Evolutionary conservation across 2,329 filamentous ascomycete species (phyloP).

Genomic region (Lojkania enalia): DNA sequence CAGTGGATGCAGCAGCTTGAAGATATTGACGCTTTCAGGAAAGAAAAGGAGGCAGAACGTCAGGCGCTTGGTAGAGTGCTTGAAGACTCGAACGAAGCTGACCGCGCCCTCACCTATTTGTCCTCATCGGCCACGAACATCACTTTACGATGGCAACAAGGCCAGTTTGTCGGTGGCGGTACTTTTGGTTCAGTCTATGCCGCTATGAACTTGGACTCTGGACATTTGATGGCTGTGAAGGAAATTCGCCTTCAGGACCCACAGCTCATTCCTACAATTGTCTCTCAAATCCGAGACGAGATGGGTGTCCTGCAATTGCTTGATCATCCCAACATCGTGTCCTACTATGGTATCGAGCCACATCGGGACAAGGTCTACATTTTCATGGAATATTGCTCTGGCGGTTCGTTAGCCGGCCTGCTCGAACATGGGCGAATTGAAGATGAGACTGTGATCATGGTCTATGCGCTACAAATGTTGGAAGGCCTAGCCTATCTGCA

Average conservation of each 20-base stretch:
- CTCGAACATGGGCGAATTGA: slow-evolving; percentile 96
- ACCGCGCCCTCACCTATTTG: slow-evolving; percentile 89
- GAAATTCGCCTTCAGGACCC: slow-evolving; percentile 97
- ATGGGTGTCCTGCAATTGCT: slow-evolving; percentile 95
- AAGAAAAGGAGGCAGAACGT: slow-evolving; percentile 79
- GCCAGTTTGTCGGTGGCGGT: slow-evolving; percentile 95
- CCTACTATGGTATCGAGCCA: slow-evolving; percentile 96
- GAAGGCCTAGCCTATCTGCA: slow-evolving; percentile 94
- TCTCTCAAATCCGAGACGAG: slow-evolving; percentile 91
- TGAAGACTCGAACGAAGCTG: slow-evolving; percentile 93
- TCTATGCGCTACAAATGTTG: slow-evolving; percentile 90
- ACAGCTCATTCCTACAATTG: slow-evolving; percentile 91
- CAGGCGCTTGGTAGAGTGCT: slow-evolving; percentile 88
- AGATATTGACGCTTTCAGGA: slow-evolving; percentile 76
- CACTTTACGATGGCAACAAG: slow-evolving; percentile 96
- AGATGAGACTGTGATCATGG: slow-evolving; percentile 96
- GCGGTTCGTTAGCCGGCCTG: slow-evolving; percentile 84
- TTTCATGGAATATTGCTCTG: slow-evolving; percentile 99
- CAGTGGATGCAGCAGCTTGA: slow-evolving; percentile 74
- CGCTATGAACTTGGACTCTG: slow-evolving; percentile 94
- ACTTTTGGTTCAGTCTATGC: slow-evolving; percentile 98
- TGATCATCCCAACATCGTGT: slow-evolving; percentile 96
- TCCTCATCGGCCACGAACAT: slow-evolving; percentile 95
- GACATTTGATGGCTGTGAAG: slow-evolving; percentile 97
- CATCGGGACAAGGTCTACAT: slow-evolving; percentile 99